Evolutionary conservation across 768 basidiomycete genomes (phyloP).

Genomic region (Mycena crocata): DNA sequence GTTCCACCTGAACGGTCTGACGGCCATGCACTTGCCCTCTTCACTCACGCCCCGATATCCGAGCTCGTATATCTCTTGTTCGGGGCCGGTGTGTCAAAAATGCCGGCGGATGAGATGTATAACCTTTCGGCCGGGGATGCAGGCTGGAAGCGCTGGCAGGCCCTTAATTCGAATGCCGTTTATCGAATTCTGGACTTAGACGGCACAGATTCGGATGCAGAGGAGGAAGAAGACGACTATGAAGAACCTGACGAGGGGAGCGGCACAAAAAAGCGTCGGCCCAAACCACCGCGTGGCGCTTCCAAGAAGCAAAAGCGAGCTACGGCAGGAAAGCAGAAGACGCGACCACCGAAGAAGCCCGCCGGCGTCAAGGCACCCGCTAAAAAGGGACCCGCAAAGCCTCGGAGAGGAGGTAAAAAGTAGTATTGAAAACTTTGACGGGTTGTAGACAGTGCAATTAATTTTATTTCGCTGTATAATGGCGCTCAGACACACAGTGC

Average conservation of each 20-base stretch:
- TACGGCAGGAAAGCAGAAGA: too few species aligned
- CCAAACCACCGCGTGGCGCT: background rate
- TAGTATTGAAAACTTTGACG: too few species aligned
- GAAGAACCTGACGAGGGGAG: constrained; percentile 7
- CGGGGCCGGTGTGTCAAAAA: background rate
- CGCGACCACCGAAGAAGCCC: too few species aligned
- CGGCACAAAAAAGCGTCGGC: background rate
- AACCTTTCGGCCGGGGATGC: background rate
- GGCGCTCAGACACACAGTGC: too few species aligned
- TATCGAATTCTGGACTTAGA: background rate
- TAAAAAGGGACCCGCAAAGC: too few species aligned
- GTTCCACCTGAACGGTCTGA: background rate
- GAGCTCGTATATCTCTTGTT: constrained; percentile 1
- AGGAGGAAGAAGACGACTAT: background rate
- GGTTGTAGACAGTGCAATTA: too few species aligned
- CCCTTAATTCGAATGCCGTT: background rate
- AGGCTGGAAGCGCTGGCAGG: constrained; percentile 2
- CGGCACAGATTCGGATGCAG: background rate
- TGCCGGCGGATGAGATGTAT: background rate
- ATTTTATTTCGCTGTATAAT: too few species aligned
- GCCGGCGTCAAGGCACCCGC: too few species aligned
- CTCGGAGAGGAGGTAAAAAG: too few species aligned
- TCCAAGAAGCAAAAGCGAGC: background rate
- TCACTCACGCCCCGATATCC: constrained; percentile 10
- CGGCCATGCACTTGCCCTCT: background rate